Conservation (phyloP, 192 early-diverging fungal species). For the Glomus cerebriforme region DNA sequence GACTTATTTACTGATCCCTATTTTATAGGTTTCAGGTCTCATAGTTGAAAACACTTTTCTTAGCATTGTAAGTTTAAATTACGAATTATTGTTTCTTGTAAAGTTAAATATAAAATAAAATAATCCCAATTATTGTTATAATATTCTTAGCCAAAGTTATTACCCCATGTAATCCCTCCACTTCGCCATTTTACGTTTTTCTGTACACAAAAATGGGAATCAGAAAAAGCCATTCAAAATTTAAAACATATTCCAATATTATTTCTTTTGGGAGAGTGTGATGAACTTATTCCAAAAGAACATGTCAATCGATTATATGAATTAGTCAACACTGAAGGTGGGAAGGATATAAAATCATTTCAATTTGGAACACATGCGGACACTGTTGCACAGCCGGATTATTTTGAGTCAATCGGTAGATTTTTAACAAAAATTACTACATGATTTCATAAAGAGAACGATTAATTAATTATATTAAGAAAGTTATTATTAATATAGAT, state of each 20-base stretch:
- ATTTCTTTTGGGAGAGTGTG: conserved; percentile 76
- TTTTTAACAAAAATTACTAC: conserved; percentile 40
- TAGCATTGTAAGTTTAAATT: conserved; percentile 59
- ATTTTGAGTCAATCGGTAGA: conserved; percentile 72
- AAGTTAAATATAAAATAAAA: not conserved
- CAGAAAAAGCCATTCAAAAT: conserved; percentile 66
- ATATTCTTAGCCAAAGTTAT: conserved; percentile 68
- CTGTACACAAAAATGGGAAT: conserved; percentile 87
- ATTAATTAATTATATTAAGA: too few species aligned
- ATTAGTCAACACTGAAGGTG: conserved; percentile 49
- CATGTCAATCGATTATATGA: conserved; percentile 81
- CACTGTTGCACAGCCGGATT: conserved; percentile 81
- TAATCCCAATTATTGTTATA: not conserved
- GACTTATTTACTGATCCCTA: not conserved
- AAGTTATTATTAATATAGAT: too few species aligned
- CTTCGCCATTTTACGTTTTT: conserved; percentile 74
- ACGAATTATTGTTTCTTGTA: not conserved
- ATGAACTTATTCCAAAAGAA: conserved; percentile 83
- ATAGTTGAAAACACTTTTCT: conserved; percentile 95
- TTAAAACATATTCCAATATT: conserved; percentile 71
- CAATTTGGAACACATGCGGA: conserved; percentile 86
- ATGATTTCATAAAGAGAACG: not conserved
- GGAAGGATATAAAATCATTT: conserved; percentile 63
- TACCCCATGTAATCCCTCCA: conserved; percentile 81
- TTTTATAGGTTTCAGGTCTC: conserved; percentile 64